Evolutionary conservation across 768 basidiomycete genomes (phyloP).

Genomic region (Mrakia frigida): DNA sequence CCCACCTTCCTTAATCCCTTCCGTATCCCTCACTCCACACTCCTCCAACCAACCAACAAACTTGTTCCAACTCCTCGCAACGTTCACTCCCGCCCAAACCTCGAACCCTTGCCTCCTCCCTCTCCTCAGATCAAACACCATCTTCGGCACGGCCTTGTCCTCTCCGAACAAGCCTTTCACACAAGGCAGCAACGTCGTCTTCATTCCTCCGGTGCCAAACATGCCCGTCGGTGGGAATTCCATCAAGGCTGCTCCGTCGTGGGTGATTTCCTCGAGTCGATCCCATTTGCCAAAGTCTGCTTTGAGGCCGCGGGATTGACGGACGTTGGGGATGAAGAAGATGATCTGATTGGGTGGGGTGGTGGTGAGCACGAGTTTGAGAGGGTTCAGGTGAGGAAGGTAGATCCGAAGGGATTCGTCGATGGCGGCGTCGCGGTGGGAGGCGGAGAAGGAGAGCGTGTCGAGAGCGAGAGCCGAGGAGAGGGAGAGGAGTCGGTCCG

Average conservation of each 20-base stretch:
- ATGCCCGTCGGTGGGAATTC: background rate
- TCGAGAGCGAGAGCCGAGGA: background rate
- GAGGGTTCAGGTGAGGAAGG: background rate
- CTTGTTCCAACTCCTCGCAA: background rate
- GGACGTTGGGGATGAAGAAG: background rate
- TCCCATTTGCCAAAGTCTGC: background rate
- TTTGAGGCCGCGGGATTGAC: background rate
- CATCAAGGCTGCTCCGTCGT: background rate
- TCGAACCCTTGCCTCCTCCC: background rate
- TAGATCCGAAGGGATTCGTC: constrained; percentile 1
- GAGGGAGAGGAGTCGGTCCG: background rate
- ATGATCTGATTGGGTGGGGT: background rate
- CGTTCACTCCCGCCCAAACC: background rate
- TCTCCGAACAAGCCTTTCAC: background rate
- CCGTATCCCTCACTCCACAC: background rate
- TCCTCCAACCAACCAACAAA: background rate
- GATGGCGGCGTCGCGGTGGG: constrained; percentile 5
- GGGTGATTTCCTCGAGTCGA: background rate
- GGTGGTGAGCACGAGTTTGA: background rate
- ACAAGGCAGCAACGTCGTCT: background rate
- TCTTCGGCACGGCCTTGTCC: background rate
- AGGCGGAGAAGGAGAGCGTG: background rate
- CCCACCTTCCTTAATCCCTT: background rate
- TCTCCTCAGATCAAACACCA: background rate
- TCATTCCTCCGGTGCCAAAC: background rate